These are phyloP conservation scores for Sherardia arvensis DNA, from an alignment of 257 asterid species.

Conservation along the genomic window DNA sequence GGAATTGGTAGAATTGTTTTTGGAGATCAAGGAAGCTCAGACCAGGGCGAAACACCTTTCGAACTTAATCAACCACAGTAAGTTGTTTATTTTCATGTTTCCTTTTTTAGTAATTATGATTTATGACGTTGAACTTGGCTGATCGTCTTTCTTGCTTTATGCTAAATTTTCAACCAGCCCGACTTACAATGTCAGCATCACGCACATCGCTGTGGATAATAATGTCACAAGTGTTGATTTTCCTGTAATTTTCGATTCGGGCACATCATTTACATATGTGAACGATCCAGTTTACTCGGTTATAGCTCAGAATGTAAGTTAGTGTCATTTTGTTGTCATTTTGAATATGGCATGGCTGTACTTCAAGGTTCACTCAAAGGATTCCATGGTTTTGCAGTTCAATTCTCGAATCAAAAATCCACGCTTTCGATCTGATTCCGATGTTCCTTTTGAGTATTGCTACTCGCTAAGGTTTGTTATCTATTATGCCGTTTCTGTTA, in stretches of 20 bases:
- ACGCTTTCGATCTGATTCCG: constrained; percentile 37
- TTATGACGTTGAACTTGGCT: background rate
- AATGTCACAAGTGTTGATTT: constrained; percentile 44
- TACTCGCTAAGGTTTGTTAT: constrained; percentile 66
- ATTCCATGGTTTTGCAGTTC: constrained; percentile 42
- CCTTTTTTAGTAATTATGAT: background rate
- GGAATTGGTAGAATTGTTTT: constrained; percentile 83
- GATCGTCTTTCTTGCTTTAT: background rate
- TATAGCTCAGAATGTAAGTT: constrained; percentile 53
- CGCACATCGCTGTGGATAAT: constrained; percentile 52
- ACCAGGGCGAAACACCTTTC: constrained; percentile 62
- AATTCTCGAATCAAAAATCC: constrained; percentile 45
- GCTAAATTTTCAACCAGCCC: constrained; percentile 39
- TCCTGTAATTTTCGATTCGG: constrained; percentile 77
- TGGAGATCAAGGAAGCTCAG: constrained; percentile 76
- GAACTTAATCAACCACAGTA: constrained; percentile 54
- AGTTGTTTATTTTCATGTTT: constrained; percentile 17
- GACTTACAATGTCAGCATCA: constrained; percentile 64
- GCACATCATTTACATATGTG: constrained; percentile 89
- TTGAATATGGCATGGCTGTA: background rate
- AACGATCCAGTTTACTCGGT: constrained; percentile 68
- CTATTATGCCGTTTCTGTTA: constrained; percentile 7
- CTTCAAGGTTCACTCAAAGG: background rate
- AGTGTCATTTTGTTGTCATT: background rate
- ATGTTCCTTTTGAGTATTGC: constrained; percentile 67